Percentiles rank a stretch among this genome's conserved stretches.
Conservation (phyloP, 1,284 basidiomycete genomes). For the Pterula multifida region DNA sequence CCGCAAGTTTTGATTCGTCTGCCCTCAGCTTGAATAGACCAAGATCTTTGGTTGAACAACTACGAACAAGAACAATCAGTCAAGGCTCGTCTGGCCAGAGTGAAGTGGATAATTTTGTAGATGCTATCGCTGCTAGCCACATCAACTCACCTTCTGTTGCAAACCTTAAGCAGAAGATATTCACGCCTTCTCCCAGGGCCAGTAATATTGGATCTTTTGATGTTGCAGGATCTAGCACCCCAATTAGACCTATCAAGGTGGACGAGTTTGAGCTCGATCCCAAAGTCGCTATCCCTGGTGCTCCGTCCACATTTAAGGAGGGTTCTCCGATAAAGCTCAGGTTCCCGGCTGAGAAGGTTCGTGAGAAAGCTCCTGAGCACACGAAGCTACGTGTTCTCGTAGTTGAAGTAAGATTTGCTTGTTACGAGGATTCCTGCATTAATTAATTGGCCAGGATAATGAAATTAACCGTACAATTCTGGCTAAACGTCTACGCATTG, state of each 20-base stretch:
- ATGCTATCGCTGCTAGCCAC: conserved; percentile 40
- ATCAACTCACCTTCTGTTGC: conserved; percentile 14
- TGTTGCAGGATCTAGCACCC: conserved; percentile 22
- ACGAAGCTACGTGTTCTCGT: conserved; percentile 48
- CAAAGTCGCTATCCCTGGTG: conserved; percentile 1
- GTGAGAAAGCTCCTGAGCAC: neutral
- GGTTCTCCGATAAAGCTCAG: neutral
- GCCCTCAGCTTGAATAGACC: conserved; percentile 10
- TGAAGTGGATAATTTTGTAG: conserved; percentile 48
- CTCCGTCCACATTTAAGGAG: neutral
- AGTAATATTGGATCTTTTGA: conserved; percentile 18
- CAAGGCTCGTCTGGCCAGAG: conserved; percentile 24
- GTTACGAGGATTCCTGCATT: neutral
- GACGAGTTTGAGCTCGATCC: conserved; percentile 23
- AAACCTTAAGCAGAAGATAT: neutral
- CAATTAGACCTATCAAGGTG: conserved; percentile 30
- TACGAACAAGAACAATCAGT: conserved; percentile 13
- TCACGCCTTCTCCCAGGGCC: conserved; percentile 2
- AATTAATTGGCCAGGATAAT: conserved; percentile 69
- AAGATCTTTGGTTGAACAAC: conserved; percentile 4
- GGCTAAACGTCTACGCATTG: conserved; percentile 54
- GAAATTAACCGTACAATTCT: conserved; percentile 69
- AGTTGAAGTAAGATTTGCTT: conserved; percentile 43
- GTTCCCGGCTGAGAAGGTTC: neutral
- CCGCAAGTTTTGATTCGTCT: conserved; percentile 11